A percentile compares a stretch with the other conserved stretches of the same genome.
phyloP scores from a whole-genome alignment of 176 grass and related monocot genomes.

The Pharus latifolius region DNA sequence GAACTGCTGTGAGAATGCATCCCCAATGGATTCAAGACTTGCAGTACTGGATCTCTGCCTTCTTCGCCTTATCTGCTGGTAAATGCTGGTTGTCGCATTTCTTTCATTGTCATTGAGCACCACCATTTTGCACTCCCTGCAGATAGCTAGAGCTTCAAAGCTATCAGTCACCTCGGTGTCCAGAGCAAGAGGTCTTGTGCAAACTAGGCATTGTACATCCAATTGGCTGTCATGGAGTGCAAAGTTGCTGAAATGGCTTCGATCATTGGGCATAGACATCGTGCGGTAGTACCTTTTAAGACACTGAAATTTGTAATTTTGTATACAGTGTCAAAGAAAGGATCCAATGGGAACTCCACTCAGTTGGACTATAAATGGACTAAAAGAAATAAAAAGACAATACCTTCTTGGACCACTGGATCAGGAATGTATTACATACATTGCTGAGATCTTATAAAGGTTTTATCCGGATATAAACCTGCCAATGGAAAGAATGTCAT shows the following conservation, averaged over 20 bases:
- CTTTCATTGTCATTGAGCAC: conserved; percentile 30
- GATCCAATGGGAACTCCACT: background rate
- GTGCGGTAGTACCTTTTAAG: background rate
- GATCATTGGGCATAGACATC: conserved; percentile 14
- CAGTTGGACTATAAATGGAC: background rate
- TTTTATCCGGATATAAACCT: background rate
- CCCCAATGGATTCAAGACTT: conserved; percentile 29
- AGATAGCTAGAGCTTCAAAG: conserved; percentile 82
- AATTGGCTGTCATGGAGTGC: background rate
- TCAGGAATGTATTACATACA: background rate
- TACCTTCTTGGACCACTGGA: background rate
- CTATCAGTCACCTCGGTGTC: conserved; percentile 49
- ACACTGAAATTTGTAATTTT: background rate
- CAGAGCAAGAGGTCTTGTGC: conserved; percentile 60
- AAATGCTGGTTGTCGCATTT: conserved; percentile 10
- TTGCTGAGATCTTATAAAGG: background rate
- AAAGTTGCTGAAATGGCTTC: background rate
- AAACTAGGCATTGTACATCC: conserved; percentile 66
- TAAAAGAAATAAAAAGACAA: background rate
- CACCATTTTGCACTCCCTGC: conserved; percentile 54
- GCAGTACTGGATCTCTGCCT: conserved; percentile 15
- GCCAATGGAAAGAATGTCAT: background rate
- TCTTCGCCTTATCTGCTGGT: conserved; percentile 11
- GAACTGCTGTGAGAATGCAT: conserved; percentile 45
- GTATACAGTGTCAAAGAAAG: background rate